phyloP scores from a whole-genome alignment of 805 yeast genomes.

The Komagataella kurtzmanii region DNA sequence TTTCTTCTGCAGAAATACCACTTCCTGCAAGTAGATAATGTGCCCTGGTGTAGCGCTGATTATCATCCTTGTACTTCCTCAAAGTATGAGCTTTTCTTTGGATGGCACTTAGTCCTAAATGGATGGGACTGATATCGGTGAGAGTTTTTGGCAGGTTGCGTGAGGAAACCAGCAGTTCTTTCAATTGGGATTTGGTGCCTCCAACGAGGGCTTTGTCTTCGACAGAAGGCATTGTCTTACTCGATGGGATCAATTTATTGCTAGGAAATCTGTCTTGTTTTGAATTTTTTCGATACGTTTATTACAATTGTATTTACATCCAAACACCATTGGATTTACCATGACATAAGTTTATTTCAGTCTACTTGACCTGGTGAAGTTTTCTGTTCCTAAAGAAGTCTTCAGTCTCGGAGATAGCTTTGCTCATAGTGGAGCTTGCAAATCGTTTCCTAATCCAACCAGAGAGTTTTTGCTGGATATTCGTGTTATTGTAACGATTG shows the following conservation, averaged over 20 bases:
- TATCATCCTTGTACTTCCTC: constrained; percentile 28
- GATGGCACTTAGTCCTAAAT: constrained; percentile 69
- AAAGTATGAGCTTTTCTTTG: constrained; percentile 49
- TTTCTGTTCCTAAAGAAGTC: not conserved
- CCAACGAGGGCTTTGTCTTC: not conserved
- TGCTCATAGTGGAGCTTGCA: not conserved
- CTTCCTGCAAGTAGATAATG: constrained; percentile 85
- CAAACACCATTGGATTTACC: not conserved
- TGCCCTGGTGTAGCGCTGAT: constrained; percentile 45
- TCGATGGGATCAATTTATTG: not conserved
- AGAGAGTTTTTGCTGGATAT: constrained; percentile 47
- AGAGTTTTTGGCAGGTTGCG: constrained; percentile 53
- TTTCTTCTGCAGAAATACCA: constrained; percentile 78
- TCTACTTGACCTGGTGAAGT: no score
- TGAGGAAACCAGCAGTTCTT: constrained; percentile 69
- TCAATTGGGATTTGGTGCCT: constrained; percentile 18
- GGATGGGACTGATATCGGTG: constrained; percentile 68
- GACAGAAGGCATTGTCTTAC: not conserved
- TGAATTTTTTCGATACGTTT: not conserved
- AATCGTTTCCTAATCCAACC: constrained; percentile 54
- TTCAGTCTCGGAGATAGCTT: not conserved
- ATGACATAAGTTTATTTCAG: not conserved
- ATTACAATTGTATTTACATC: not conserved
- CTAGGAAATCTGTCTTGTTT: not conserved
- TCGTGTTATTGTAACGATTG: constrained; percentile 30